phyloP scores from a whole-genome alignment of 163 green algal species.

The Prototheca wickerhamii region DNA sequence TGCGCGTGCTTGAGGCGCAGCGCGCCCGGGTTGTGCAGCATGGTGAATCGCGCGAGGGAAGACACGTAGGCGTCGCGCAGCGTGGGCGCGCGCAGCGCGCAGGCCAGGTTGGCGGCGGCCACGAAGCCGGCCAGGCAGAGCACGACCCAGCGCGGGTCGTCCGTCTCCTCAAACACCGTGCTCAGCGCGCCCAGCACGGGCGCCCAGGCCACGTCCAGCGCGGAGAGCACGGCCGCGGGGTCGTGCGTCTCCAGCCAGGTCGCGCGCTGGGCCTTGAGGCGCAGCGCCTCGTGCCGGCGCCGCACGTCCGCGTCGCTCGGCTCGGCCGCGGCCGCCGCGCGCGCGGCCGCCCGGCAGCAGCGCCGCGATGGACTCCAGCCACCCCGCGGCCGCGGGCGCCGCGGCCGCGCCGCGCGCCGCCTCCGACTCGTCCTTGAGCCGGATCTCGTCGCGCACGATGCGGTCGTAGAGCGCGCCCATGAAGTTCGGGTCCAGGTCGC shows the following conservation, averaged over 20 bases:
- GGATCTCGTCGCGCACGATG: constrained; percentile 93
- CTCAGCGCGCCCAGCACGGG: constrained; percentile 88
- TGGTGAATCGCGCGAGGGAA: constrained; percentile 74
- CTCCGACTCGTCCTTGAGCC: constrained; percentile 61
- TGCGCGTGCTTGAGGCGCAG: constrained; percentile 88
- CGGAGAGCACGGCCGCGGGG: constrained; percentile 71
- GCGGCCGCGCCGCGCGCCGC: constrained; percentile 2
- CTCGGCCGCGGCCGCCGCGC: constrained; percentile 43
- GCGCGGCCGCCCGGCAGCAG: constrained; percentile 46
- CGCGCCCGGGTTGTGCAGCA: constrained; percentile 69
- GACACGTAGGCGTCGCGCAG: constrained; percentile 69
- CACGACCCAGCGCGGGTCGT: constrained; percentile 39
- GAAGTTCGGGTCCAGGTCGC: constrained; percentile 78
- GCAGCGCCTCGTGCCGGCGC: constrained; percentile 56
- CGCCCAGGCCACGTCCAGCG: constrained; percentile 89
- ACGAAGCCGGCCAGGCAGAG: constrained; percentile 70
- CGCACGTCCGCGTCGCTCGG: constrained; percentile 78
- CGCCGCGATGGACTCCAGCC: constrained; percentile 65
- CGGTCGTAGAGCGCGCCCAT: constrained; percentile 87
- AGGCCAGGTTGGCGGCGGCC: constrained; percentile 47
- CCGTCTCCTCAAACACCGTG: constrained; percentile 78
- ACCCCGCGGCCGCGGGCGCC: constrained; percentile 11
- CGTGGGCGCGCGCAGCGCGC: constrained; percentile 70
- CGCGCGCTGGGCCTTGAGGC: constrained; percentile 49
- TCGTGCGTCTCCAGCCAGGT: constrained; percentile 78